These are phyloP conservation scores for Lojkania enalia DNA, from an alignment of 2,329 filamentous ascomycete genomes.

Conservation along the genomic window DNA sequence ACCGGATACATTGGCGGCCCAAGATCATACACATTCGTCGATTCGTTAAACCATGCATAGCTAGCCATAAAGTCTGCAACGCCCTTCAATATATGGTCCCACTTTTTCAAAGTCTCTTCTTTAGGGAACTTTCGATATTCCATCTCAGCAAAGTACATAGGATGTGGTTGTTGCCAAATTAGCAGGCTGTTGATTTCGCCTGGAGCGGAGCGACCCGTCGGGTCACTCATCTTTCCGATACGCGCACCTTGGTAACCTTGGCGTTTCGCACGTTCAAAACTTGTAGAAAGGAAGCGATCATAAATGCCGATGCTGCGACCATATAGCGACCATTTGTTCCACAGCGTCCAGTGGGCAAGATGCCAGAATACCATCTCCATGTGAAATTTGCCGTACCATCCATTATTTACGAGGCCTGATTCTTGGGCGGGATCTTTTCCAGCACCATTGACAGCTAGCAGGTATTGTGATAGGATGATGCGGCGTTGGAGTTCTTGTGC, in stretches of 20 bases:
- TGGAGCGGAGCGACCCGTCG: slow-evolving; percentile 58
- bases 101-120: slow-evolving; percentile 51
- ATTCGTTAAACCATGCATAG: slow-evolving; percentile 59
- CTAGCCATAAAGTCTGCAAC: slow-evolving; percentile 64
- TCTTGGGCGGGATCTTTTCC: slow-evolving; percentile 55
- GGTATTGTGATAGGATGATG: slow-evolving; percentile 58
- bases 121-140: slow-evolving; percentile 55
- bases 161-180: slow-evolving; percentile 66
- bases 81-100: slow-evolving; percentile 57
- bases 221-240: slow-evolving; percentile 62
- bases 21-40: slow-evolving; percentile 57
- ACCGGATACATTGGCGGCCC: slow-evolving; percentile 57
- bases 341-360: slow-evolving; percentile 55
- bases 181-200: slow-evolving; percentile 64
- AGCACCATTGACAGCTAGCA: slow-evolving; percentile 57
- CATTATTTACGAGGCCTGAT: slow-evolving; percentile 56
- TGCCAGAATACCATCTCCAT: slow-evolving; percentile 62
- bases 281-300: slow-evolving; percentile 48
- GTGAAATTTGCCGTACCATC: slow-evolving; percentile 62
- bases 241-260: slow-evolving; percentile 51
- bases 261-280: slow-evolving; percentile 37
- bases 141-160: slow-evolving; percentile 62
- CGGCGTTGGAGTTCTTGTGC: slow-evolving; percentile 58
- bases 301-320: slow-evolving; percentile 55
- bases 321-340: slow-evolving; percentile 53